Base-by-base conservation (phyloP, 2,329 filamentous ascomycete genomes). In the Calonectria pseudoturangicola region DNA sequence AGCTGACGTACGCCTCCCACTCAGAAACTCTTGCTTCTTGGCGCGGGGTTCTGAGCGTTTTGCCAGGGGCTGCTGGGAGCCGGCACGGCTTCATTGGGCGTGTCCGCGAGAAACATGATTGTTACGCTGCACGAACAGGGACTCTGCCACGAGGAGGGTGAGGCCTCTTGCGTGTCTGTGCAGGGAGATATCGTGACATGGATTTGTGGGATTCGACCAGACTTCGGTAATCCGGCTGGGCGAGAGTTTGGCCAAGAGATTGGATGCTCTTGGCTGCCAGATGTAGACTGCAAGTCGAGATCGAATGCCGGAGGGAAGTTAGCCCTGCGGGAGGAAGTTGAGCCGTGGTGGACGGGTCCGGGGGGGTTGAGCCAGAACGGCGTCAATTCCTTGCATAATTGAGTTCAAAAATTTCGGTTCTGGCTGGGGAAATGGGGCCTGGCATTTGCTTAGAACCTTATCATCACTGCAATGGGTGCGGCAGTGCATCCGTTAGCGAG, bases 51-150 rank as follows among this genome's bases (percentile, higher is more conserved):
- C 68, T 54, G 41, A 36, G 60, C 64, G 30, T 63, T 30, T 28
- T 9, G 50, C 25, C 50, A 15, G 36, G 54, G 64, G 64, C 56
- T 21, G 28, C 71, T 71, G 56, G 54, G 64, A 73, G 71, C 68
- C 71, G 33, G 47, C 41, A 21, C 8, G 27, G 25, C 68, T 41
- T 73, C 63, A 73, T 73, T 73, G 71, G 71, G 50, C 30, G 62
- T 43, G 43, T 7, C 50, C 1, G 13, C 33, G 54, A 33, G 27
- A 58, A 25, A 39, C 33, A 60, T 25, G 13, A 25, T 25, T 60
- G 54, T 21, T 41, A 41, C 54, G 39, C 21, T 51, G 25, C 50
- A 28, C 36, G 33, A 25, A 30, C 48, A 60, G 36, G 54, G 33
- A 18, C 33, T 21, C 54, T 41, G 25, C 25, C 36, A 25, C 6